Base-by-base conservation (phyloP, 805 yeast species). In the Torulaspora maleeae region DNA sequence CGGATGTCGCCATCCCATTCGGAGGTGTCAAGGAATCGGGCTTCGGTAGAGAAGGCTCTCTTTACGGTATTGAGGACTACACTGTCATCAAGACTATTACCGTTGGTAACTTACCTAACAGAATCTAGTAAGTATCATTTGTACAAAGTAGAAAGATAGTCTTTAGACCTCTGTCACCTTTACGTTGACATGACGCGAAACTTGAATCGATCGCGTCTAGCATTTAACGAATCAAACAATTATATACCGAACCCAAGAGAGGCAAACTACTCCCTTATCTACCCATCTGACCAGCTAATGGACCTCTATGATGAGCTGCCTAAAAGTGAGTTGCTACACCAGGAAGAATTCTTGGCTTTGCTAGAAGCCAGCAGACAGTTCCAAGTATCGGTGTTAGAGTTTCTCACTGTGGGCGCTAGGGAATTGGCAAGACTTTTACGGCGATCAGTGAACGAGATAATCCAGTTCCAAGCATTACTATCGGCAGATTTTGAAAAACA, bases 1-100 rank as follows among this genome's bases (percentile, higher is more conserved):
- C 81, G 5, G 82, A 78, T 50, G 71, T 75, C 27, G 67, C 82
- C 4, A 56, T 79, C 38, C 84, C 85, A 50, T 75, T 75, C 48
- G 79, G 87, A 27, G 87, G 87, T 44, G 69, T 81, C 38, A 78
- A 79, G 53, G 79, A 79, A 55, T 76, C 83, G 20, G 87, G 87
- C 0, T 80, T 79, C 59, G 87, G 87, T 27, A 75, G 86, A 63
- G 87, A 82, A 62, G 86, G 86, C 13, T 76, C 83, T 1, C 62
- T 74, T 44, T 73, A 73, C 54, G 87, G 86, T 29, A 61, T 82
- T 49, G 83, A 79, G 27, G 86, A 80, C 59, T 79, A 78, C 58
- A 69, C 75, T 30, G 73, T 74, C 13, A 64, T 77, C 42, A 79
- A 79, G 59, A 68, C 80, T 8, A 68, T 78, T 33, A 74, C 73